Percentiles rank a stretch among this genome's conserved stretches.
Evolutionary conservation across 495 filamentous ascomycete genomes (phyloP).

Genomic region (Baudoinia panamericana): DNA sequence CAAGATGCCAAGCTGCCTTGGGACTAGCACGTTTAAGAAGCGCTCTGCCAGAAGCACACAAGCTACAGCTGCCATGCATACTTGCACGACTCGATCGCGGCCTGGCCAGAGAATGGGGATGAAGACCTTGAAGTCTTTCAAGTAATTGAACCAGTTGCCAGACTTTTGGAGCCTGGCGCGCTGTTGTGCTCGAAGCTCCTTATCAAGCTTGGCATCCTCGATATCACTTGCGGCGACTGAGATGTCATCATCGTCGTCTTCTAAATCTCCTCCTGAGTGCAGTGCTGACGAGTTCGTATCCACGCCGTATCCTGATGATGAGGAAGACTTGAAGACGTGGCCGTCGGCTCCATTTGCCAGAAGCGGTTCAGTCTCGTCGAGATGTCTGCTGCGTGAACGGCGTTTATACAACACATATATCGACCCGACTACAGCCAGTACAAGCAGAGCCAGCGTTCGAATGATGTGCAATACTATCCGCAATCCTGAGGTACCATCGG

Average conservation of each 20-base stretch:
- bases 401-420: slow-evolving; percentile 7
- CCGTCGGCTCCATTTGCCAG: slow-evolving; percentile 6
- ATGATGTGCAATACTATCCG: slow-evolving; percentile 1
- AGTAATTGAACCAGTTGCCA: slow-evolving; percentile 28
- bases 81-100: slow-evolving; percentile 22
- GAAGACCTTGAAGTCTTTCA: slow-evolving; percentile 28
- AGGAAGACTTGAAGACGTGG: not conserved
- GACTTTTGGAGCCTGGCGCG: slow-evolving; percentile 25
- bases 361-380: slow-evolving; percentile 12
- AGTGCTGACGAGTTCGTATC: not conserved
- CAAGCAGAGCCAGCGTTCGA: slow-evolving; percentile 3
- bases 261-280: not conserved
- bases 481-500: not conserved
- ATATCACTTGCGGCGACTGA: slow-evolving; percentile 16
- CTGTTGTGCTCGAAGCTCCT: slow-evolving; percentile 18
- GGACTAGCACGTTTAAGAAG: slow-evolving; percentile 26
- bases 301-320: not conserved
- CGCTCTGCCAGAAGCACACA: slow-evolving; percentile 21
- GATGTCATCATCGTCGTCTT: slow-evolving; percentile 3
- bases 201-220: slow-evolving; percentile 23
- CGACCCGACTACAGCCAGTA: not conserved
- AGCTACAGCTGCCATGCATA: slow-evolving; percentile 18
- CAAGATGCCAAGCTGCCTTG: slow-evolving; percentile 28
- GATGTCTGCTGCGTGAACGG: not conserved
- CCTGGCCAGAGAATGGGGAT: slow-evolving; percentile 28